A percentile compares a stretch with the other conserved stretches of the same genome.
Conservation (phyloP, 148 eudicot genomes). For the Camellia lanceoleosa region DNA sequence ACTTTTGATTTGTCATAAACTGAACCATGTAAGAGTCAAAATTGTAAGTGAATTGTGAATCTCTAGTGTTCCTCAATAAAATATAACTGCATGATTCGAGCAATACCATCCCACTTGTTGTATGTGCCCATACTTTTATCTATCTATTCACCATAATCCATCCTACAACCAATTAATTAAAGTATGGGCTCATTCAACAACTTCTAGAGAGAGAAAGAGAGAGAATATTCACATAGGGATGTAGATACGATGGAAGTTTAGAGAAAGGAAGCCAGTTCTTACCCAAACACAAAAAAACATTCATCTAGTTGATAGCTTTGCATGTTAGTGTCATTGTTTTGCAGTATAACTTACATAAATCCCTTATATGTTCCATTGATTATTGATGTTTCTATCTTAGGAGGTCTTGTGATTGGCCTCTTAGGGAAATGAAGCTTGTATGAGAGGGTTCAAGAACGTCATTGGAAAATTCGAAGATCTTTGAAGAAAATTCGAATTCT, state of each 20-base stretch:
- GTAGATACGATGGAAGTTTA: not conserved
- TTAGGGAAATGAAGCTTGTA: constrained; percentile 89
- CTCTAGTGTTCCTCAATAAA: no score
- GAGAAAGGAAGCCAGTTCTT: constrained; percentile 21
- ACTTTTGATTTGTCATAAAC: no score
- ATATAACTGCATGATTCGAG: constrained; percentile 41
- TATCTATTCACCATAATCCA: constrained; percentile 96
- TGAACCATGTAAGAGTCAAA: no score
- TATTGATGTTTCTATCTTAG: constrained; percentile 62
- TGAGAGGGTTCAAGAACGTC: no score
- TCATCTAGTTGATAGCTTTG: constrained; percentile 89
- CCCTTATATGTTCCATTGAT: constrained; percentile 90
- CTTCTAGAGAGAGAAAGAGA: not conserved
- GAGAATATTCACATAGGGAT: not conserved
- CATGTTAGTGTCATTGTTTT: constrained; percentile 85
- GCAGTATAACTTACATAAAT: constrained; percentile 77
- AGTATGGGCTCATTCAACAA: not conserved
- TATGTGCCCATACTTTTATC: constrained; percentile 92
- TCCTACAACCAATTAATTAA: constrained; percentile 36
- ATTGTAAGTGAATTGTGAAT: no score
- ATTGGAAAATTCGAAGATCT: no score
- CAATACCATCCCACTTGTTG: constrained; percentile 98
- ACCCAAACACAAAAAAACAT: constrained; percentile 95
- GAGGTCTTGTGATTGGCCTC: constrained; percentile 62
- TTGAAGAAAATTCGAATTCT: no score